Evolutionary conservation across 352 stramenopile genomes (phyloP), one percentile per base, ranked within the genome.

Genomic region (Phytophthora macrochlamydospora): DNA sequence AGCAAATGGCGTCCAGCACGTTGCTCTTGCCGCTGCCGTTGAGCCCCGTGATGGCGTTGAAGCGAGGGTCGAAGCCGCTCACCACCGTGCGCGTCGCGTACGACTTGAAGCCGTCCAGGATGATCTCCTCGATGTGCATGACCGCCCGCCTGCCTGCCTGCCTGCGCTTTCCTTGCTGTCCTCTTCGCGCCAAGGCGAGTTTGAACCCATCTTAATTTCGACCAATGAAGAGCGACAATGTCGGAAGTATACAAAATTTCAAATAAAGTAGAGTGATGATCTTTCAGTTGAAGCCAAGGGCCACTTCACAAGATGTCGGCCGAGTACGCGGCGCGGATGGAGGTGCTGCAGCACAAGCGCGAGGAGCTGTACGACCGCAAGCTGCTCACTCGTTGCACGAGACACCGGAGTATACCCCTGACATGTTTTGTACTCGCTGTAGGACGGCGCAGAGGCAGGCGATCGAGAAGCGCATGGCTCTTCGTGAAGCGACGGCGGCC

Each of bases 71-170:
- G 73, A 99, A 99, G 43, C 97, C 97, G 55, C 95, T 97, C 68
- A 99, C 93, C 18, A 99, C 97, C 32, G 98, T 99, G 63, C 97
- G 90, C 72, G 94, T 98, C 60, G 98, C 98, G 83, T 99, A 99
- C 69, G 96, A 99, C 90, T 99, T 99, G 90, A 99, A 99, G 11
- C 98, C 98, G 76, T 99, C 98, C 65, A 99, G 92, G 62, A 99
- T 98, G 71, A 99, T 98, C 87, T 99, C 96, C 77, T 99, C 94
- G 71, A 99, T 98, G 76, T 98, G 92, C 98, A 99, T 99, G 50
- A 30, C 32, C 33, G 18, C 32, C 33, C 37, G 18, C 33, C 8
- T 24, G 0, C 18, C 18, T 24, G 18, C 18, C 18, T 24, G 18
- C 24, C 45, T 62, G 48, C 24, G 18, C 42, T 69, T 40, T 60